Conservation (phyloP, 2,329 filamentous ascomycete genomes). For the Claviceps humidiphila region DNA sequence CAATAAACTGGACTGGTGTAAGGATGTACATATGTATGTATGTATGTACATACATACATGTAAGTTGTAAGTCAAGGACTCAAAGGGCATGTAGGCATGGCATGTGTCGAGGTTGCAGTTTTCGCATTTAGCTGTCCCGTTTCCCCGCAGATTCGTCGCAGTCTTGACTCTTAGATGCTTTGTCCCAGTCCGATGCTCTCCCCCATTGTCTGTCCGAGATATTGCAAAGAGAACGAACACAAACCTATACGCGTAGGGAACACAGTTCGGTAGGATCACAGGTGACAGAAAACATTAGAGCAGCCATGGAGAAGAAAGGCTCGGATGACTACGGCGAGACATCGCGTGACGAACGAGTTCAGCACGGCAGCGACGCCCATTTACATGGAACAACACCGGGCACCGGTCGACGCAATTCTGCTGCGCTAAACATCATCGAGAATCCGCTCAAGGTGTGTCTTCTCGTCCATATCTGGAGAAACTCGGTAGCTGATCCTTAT, state of each 20-base stretch:
- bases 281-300: neutral
- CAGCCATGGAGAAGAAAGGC: constrained; percentile 8
- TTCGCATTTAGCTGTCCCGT: neutral
- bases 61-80: too few relatives aligned
- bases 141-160: neutral
- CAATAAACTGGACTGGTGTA: neutral
- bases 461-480: neutral
- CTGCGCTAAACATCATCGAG: constrained; percentile 19
- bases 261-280: neutral
- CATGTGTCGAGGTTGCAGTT: neutral
- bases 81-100: neutral
- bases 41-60: too few relatives aligned
- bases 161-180: neutral
- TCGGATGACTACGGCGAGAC: constrained; percentile 4
- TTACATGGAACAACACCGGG: neutral
- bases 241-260: neutral
- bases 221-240: neutral
- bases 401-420: constrained; percentile 11
- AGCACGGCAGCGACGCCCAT: neutral
- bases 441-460: constrained; percentile 18
- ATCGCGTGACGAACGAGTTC: constrained; percentile 5
- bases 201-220: neutral
- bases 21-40: neutral
- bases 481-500: neutral
- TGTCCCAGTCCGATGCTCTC: neutral